phyloP scores from a whole-genome alignment of 106 monocot species.

The Chionographis japonica region DNA sequence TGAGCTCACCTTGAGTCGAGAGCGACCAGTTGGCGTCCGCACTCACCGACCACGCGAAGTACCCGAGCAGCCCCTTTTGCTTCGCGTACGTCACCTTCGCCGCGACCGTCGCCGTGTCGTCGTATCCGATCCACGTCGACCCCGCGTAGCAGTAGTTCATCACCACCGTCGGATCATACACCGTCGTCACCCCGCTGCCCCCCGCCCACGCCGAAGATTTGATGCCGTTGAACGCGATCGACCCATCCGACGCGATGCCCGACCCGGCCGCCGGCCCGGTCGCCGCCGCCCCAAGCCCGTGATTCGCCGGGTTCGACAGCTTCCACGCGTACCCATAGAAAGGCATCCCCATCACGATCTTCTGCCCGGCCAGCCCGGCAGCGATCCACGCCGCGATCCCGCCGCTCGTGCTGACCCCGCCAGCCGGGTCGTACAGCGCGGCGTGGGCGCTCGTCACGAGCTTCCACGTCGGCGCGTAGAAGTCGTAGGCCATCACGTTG shows the following conservation, averaged over 20 bases:
- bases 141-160: slow-evolving; percentile 15
- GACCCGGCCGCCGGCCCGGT: background rate
- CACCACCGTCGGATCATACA: slow-evolving; percentile 6
- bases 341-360: slow-evolving; percentile 13
- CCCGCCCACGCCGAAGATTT: background rate
- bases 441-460: slow-evolving; percentile 7
- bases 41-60: slow-evolving; percentile 18
- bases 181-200: background rate
- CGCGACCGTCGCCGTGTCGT: slow-evolving; percentile 3
- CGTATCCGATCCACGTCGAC: slow-evolving; percentile 25
- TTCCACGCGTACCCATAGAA: slow-evolving; percentile 18
- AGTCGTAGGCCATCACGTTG: slow-evolving; percentile 32
- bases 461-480: slow-evolving; percentile 3
- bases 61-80: slow-evolving; percentile 8
- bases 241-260: slow-evolving; percentile 8
- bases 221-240: slow-evolving; percentile 5
- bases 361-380: background rate
- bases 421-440: slow-evolving; percentile 9
- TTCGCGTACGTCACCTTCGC: slow-evolving; percentile 14
- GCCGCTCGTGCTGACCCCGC: slow-evolving; percentile 5
- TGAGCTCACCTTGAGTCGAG: slow-evolving; percentile 1
- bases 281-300: slow-evolving; percentile 22
- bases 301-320: background rate
- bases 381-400: slow-evolving; percentile 9
- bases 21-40: slow-evolving; percentile 9